Conservation (phyloP, 495 filamentous ascomycete genomes). For the Evansstolkia leycettana region DNA sequence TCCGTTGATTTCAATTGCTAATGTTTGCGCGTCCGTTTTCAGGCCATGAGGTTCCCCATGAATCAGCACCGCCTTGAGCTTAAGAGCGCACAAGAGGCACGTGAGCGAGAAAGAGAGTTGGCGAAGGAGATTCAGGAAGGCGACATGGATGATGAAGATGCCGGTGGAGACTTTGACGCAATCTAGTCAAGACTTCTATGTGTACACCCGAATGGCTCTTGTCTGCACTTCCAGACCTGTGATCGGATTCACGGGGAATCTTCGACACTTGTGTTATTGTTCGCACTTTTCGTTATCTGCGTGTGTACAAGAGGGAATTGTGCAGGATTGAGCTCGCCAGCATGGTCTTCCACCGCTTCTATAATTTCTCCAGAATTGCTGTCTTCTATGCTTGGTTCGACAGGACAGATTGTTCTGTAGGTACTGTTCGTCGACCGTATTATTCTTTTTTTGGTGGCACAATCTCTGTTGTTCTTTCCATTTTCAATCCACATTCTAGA, state of each 20-base stretch:
- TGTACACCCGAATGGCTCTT: constrained; percentile 1
- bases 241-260: constrained; percentile 10
- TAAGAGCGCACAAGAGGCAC: constrained; percentile 94
- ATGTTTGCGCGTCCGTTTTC: constrained; percentile 4
- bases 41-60: constrained; percentile 99
- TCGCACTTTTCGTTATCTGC: constrained; percentile 11
- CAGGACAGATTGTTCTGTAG: constrained; percentile 5
- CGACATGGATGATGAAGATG: constrained; percentile 94
- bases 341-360: constrained; percentile 18
- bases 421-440: constrained; percentile 3
- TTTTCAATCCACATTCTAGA: neutral
- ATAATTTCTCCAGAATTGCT: constrained; percentile 15
- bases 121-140: constrained; percentile 99
- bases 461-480: constrained; percentile 1
- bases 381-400: constrained; percentile 1
- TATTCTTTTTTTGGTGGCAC: constrained; percentile 9
- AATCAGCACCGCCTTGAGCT: constrained; percentile 96
- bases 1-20: constrained; percentile 5
- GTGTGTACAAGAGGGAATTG: constrained; percentile 20
- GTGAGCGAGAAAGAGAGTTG: constrained; percentile 89
- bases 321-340: constrained; percentile 19
- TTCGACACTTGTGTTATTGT: constrained; percentile 19
- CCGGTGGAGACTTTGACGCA: constrained; percentile 91
- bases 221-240: too few species aligned
- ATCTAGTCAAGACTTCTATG: constrained; percentile 46